A percentile compares a stretch with the other conserved stretches of the same genome.
Conservation (phyloP, 306 rosid species). For the cucumber (Cucumis sativus) region Cucumber_9930_V3 NC_026657.2:37227001-37227500, state of each 20-base stretch:
- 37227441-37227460: not conserved
- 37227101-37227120: too few species aligned
- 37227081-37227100: too few species aligned
- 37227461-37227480: not conserved
- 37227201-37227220: not conserved
- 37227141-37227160: too few species aligned
- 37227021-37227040: too few species aligned
- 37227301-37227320: not conserved
- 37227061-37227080: too few species aligned
- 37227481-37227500: not conserved
- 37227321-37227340: not conserved
- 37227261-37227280: not conserved
- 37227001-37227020: too few species aligned
- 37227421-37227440: not conserved
- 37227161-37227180: too few species aligned
- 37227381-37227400: not conserved
- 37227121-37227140: too few species aligned
- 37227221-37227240: not conserved
- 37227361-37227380: not conserved
- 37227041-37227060: too few species aligned
- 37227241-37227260: not conserved
- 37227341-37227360: not conserved
- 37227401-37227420: too few species aligned
- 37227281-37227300: not conserved
- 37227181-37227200: too few species aligned